Evolutionary conservation across 2,329 filamentous ascomycete genomes (phyloP), one percentile per base, ranked within the genome.

Genomic region (Trichoderma hamatum): DNA sequence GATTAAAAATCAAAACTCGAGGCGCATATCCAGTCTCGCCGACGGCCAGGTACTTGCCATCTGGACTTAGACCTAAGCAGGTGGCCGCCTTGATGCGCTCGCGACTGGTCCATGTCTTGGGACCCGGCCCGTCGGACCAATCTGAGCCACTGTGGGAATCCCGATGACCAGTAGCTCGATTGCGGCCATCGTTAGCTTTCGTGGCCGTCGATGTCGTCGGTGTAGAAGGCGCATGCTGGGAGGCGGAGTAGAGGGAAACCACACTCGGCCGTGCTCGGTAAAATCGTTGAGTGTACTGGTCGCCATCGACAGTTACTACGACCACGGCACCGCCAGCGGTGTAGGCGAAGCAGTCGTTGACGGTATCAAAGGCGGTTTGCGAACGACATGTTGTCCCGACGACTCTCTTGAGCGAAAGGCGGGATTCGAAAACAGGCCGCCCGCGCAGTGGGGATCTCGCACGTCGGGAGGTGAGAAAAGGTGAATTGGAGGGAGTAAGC

Each of bases 11-110:
- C 69, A 98, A 84, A 26, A 99, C 93, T 65, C 96, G 88, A 6
- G 96, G 96, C 65, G 91, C 92, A 79, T 98, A 97, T 26, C 96
- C 96, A 3, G 94, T 97, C 86, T 99, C 96, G 75, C 96, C 96
- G 3, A 98, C 92, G 10, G 95, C 96, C 64, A 99, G 84, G 77
- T 92, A 96, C 74, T 88, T 91, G 36, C 92, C 94, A 80, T 97
- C 94, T 1, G 90, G 89, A 76, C 94, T 97, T 72, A 99, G 86
- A 26, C 93, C 91, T 30, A 99, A 87, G 76, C 94, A 97, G 5
- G 94, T 97, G 2, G 94, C 93, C 21, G 96, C 92, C 81, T 98
- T 98, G 77, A 98, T 94, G 73, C 94, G 89, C 79, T 98, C 96
- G 72, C 93, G 89, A 67, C 93, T 96, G 1, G 92, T 94, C 90